Conservation (phyloP, 345 rosid genomes). For the Carallia pectinifolia region DNA sequence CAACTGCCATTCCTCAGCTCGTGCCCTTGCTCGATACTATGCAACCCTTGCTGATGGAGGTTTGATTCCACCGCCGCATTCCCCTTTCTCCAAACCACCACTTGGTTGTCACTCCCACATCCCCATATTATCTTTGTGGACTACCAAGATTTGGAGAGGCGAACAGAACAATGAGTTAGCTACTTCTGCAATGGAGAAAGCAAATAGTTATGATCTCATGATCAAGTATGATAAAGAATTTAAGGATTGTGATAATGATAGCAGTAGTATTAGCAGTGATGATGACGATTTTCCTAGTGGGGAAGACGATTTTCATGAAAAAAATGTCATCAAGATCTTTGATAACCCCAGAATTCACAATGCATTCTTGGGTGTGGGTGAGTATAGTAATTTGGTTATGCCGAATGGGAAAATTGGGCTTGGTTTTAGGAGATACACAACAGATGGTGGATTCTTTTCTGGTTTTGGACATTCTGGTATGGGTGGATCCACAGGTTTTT, state of each 20-base stretch:
- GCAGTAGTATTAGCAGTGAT: constrained; percentile 16
- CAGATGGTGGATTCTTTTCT: constrained; percentile 48
- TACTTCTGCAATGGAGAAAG: constrained; percentile 31
- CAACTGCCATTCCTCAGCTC: constrained; percentile 89
- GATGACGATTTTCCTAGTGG: constrained; percentile 13
- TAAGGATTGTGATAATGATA: constrained; percentile 24
- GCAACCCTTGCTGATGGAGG: constrained; percentile 84
- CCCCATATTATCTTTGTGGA: constrained; percentile 49
- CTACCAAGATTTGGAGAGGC: constrained; percentile 34
- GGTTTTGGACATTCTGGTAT: constrained; percentile 95
- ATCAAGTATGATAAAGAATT: constrained; percentile 16
- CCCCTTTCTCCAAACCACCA: constrained; percentile 59
- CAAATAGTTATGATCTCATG: constrained; percentile 17
- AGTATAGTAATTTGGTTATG: constrained; percentile 46
- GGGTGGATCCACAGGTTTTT: constrained; percentile 94
- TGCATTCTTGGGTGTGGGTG: constrained; percentile 74
- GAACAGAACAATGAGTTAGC: constrained; percentile 27
- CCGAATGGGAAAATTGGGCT: constrained; percentile 70
- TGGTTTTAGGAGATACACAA: constrained; percentile 56
- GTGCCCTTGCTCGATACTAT: constrained; percentile 96
- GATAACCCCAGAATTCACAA: constrained; percentile 58
- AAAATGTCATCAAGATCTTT: constrained; percentile 32
- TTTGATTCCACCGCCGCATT: constrained; percentile 70
- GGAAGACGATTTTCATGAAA: constrained; percentile 14
- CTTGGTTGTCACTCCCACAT: constrained; percentile 83